These are phyloP conservation scores for Pseudopyricularia javanii DNA, from an alignment of 2,329 filamentous ascomycete genomes.

Conservation along the genomic window DNA sequence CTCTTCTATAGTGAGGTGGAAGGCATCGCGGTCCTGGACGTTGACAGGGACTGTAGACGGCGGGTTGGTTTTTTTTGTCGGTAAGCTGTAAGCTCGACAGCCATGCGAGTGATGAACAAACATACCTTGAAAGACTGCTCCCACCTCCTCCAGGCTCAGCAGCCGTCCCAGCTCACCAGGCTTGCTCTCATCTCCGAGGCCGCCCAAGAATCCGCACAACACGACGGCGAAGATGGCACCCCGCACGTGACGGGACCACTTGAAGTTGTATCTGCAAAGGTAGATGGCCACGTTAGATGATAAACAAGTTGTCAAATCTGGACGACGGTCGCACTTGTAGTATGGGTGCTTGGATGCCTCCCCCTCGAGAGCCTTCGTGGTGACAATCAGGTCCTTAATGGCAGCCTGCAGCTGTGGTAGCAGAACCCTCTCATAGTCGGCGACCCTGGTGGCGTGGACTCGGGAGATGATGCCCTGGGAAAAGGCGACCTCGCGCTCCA, in stretches of 20 bases:
- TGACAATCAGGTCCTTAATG: slow-evolving; percentile 60
- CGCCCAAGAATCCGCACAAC: slow-evolving; percentile 65
- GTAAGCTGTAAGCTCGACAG: neutral
- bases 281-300: neutral
- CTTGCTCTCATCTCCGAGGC: slow-evolving; percentile 44
- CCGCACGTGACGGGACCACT: slow-evolving; percentile 78
- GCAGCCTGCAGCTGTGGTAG: slow-evolving; percentile 58
- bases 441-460: slow-evolving; percentile 62
- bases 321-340: slow-evolving; percentile 84
- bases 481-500: slow-evolving; percentile 73
- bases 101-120: neutral
- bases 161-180: slow-evolving; percentile 50
- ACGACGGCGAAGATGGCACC: slow-evolving; percentile 53
- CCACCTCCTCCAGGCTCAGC: slow-evolving; percentile 79
- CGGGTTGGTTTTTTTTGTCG: neutral
- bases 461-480: slow-evolving; percentile 75
- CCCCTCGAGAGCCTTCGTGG: slow-evolving; percentile 55
- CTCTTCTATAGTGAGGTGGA: slow-evolving; percentile 95
- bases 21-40: slow-evolving; percentile 76
- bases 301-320: too few species aligned
- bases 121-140: slow-evolving; percentile 59
- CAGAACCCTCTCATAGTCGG: slow-evolving; percentile 21
- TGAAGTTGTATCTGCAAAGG: slow-evolving; percentile 54
- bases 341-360: slow-evolving; percentile 82
- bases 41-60: slow-evolving; percentile 64